Evolutionary conservation across 441 rosid species (phyloP).

Genomic region (Pelargonium fulgidum): DNA sequence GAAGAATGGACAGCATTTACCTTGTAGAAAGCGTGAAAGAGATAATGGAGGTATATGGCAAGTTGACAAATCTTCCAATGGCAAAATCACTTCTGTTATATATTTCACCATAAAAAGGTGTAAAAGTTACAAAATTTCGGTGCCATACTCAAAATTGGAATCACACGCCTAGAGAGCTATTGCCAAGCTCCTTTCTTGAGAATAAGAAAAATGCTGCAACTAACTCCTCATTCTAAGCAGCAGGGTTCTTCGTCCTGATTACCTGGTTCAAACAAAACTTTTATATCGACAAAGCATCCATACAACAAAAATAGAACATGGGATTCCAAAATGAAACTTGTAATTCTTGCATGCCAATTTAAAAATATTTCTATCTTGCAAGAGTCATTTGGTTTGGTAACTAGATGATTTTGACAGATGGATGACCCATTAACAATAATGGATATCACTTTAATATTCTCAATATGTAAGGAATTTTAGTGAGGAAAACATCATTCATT

Average conservation of each 20-base stretch:
- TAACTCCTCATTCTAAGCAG: constrained; percentile 45
- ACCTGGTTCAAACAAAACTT: constrained; percentile 40
- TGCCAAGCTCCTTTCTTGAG: constrained; percentile 14
- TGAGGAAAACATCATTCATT: neutral
- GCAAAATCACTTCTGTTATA: constrained; percentile 27
- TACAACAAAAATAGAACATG: constrained; percentile 11
- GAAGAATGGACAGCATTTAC: constrained; percentile 28
- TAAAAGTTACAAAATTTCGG: constrained; percentile 23
- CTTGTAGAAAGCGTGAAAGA: constrained; percentile 35
- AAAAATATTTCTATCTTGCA: neutral
- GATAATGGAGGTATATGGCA: constrained; percentile 31
- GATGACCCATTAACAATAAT: neutral
- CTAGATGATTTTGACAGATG: neutral
- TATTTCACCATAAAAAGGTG: constrained; percentile 28
- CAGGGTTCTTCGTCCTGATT: constrained; percentile 41
- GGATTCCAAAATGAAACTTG: constrained; percentile 9
- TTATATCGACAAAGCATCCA: constrained; percentile 14
- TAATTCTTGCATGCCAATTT: constrained; percentile 1
- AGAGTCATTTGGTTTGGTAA: neutral
- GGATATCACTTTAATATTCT: neutral
- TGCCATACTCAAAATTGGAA: constrained; percentile 25
- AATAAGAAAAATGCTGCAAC: constrained; percentile 12
- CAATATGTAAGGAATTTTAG: neutral
- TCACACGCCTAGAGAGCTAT: constrained; percentile 17
- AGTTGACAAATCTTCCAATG: constrained; percentile 30